phyloP scores from a whole-genome alignment of 2,329 filamentous ascomycete genomes.

The Emericellopsis cladophorae region DNA sequence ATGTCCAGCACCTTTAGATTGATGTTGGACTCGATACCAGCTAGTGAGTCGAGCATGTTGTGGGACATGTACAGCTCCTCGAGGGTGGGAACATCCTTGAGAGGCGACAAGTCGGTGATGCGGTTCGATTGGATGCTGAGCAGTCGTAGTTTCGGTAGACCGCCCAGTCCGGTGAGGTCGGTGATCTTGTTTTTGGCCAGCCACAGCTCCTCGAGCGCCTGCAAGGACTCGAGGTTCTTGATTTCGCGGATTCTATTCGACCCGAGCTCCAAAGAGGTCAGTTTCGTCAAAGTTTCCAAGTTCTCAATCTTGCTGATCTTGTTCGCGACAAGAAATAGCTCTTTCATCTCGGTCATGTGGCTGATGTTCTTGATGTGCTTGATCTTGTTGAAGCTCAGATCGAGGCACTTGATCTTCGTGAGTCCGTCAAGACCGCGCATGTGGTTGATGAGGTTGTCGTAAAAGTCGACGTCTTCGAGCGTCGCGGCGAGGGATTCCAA shows the following conservation, averaged over 20 bases:
- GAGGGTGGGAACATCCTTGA: constrained; percentile 60
- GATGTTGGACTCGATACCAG: constrained; percentile 54
- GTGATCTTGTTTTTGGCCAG: constrained; percentile 95
- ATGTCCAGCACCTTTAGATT: constrained; percentile 75
- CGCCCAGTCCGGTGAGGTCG: constrained; percentile 63
- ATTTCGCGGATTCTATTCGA: constrained; percentile 88
- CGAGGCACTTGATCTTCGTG: constrained; percentile 62
- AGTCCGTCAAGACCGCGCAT: constrained; percentile 74
- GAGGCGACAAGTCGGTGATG: constrained; percentile 63
- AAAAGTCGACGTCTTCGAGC: constrained; percentile 79
- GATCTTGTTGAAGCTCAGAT: constrained; percentile 98
- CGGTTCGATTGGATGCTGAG: constrained; percentile 94
- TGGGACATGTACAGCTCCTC: constrained; percentile 95
- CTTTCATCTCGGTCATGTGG: constrained; percentile 64
- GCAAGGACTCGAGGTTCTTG: constrained; percentile 66
- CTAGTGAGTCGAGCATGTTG: constrained; percentile 71
- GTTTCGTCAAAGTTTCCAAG: constrained; percentile 57
- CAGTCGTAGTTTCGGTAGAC: constrained; percentile 68
- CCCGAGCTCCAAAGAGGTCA: constrained; percentile 80
- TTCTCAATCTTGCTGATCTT: constrained; percentile 83
- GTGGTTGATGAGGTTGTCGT: constrained; percentile 89
- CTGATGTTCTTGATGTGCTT: constrained; percentile 89
- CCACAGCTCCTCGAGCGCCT: constrained; percentile 80
- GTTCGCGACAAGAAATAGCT: constrained; percentile 90
- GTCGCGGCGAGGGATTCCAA: constrained; percentile 52